phyloP scores from a whole-genome alignment of 306 rosid species.

The Coriaria nepalensis region DNA sequence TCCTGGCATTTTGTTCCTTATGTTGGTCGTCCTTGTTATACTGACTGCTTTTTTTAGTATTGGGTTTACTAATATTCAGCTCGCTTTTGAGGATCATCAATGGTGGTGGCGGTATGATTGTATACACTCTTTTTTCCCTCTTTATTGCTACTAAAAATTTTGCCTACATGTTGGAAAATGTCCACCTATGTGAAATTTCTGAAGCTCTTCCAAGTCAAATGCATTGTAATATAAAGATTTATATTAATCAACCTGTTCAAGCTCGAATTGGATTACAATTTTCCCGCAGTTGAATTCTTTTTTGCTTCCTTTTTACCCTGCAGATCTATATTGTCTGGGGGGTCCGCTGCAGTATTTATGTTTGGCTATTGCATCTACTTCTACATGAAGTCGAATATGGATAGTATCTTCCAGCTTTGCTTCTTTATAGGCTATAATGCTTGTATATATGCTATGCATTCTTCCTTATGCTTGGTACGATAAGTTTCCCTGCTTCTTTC shows the following conservation, averaged over 20 bases:
- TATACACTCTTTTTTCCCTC: not conserved
- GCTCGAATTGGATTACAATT: not conserved
- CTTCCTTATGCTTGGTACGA: constrained; percentile 64
- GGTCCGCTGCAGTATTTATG: constrained; percentile 64
- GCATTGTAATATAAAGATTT: no score
- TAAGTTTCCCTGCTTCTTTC: constrained; percentile 56
- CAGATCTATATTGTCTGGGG: constrained; percentile 77
- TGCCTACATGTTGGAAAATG: no score
- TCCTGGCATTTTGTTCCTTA: constrained; percentile 47
- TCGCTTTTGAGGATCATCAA: constrained; percentile 75
- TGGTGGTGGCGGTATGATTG: constrained; percentile 92
- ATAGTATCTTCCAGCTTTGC: constrained; percentile 53
- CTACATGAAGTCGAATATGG: constrained; percentile 59
- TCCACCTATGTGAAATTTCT: no score
- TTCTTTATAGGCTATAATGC: constrained; percentile 77
- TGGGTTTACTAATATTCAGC: constrained; percentile 68
- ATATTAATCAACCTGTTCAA: no score
- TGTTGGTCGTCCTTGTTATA: constrained; percentile 34
- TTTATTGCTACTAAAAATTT: not conserved
- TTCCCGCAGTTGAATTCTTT: not conserved
- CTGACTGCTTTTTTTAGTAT: constrained; percentile 44
- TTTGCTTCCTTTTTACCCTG: constrained; percentile 14
- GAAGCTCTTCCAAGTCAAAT: no score
- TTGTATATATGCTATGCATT: constrained; percentile 57
- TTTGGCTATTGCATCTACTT: constrained; percentile 56